phyloP scores from a whole-genome alignment of 1,284 basidiomycete genomes.

The Fomitopsis schrenkii region DNA sequence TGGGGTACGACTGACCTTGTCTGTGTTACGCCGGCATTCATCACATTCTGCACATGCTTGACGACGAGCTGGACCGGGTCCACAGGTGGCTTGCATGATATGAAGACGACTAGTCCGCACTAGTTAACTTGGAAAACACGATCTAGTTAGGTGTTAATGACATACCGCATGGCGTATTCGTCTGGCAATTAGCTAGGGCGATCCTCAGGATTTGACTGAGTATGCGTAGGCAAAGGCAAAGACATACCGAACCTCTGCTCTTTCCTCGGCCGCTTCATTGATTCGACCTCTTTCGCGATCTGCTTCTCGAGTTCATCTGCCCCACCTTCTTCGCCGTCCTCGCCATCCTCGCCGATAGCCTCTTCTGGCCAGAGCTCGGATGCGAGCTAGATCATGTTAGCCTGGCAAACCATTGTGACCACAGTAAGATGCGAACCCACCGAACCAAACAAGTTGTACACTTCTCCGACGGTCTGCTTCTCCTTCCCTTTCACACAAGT shows the following conservation, averaged over 20 bases:
- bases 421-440: slow-evolving; percentile 34
- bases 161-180: slow-evolving; percentile 72
- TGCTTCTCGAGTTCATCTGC: slow-evolving; percentile 60
- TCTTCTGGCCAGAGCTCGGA: slow-evolving; percentile 63
- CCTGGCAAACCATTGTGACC: not conserved
- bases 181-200: slow-evolving; percentile 61
- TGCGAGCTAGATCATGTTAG: slow-evolving; percentile 44
- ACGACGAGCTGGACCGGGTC: slow-evolving; percentile 73
- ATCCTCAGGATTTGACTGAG: slow-evolving; percentile 6
- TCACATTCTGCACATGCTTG: slow-evolving; percentile 58
- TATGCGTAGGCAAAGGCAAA: not conserved
- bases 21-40: slow-evolving; percentile 56
- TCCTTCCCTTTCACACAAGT: slow-evolving; percentile 81
- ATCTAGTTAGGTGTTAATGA: slow-evolving; percentile 7
- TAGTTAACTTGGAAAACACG: not conserved
- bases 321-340: slow-evolving; percentile 31
- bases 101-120: slow-evolving; percentile 61
- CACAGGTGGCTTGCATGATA: slow-evolving; percentile 71
- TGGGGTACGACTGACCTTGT: slow-evolving; percentile 49
- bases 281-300: slow-evolving; percentile 64
- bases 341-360: slow-evolving; percentile 24
- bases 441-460: slow-evolving; percentile 73
- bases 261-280: slow-evolving; percentile 61
- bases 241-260: slow-evolving; percentile 63
- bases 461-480: slow-evolving; percentile 67